Base-by-base conservation (phyloP, 495 filamentous ascomycete species). In the Lepraria neglecta region DNA sequence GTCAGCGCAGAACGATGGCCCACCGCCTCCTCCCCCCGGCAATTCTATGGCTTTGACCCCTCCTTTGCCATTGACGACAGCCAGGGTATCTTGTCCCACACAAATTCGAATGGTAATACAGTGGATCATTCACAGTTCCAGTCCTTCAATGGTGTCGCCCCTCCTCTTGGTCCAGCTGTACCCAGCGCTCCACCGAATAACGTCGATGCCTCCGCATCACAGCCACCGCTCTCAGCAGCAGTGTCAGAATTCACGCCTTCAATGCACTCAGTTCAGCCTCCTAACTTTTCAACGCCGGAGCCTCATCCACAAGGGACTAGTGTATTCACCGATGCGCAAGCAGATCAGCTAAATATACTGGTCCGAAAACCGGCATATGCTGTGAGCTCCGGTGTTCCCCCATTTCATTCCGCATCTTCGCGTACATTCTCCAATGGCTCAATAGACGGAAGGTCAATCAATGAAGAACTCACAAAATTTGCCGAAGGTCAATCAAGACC, bases 241-340 rank as follows among this genome's bases (percentile, higher is more conserved):
- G 89, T 89, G 7, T 86, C 88, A 0, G 89, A 91, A 61, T 94
- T 90, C 68, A 79, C 86, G 24, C 89, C 89, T 56, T 79, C 77
- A 35, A 69, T 74, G 58, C 69, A 51, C 71, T 73, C 44, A 46
- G 31, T 48, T 40, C 42, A 54, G 6, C n/a, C 46, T 47, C 63
- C 48, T 28, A 60, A n/a, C 42, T 60, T 63, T 46, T 50, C 60
- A 6, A 54, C 64, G 10, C 35, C 62, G 21, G 68, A 68, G 38
- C 33, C 60, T 31, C 55, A 52, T 45, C 56, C 58, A 19, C 65
- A 60, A 60, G 61, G 62, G 27, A 59, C 62, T 40, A 75, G 74
- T 54, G 72, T 77, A 4, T 83, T 84, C 67, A 74, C 75, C 4
- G 78, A 87, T 65, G 73, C 79, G 56, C 76, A 82, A 60, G 78